A percentile compares a stretch with the other conserved stretches of the same genome.
These are phyloP conservation scores for Aspergillus candidus DNA, from an alignment of 2,329 filamentous ascomycete species.

Conservation along the genomic window DNA sequence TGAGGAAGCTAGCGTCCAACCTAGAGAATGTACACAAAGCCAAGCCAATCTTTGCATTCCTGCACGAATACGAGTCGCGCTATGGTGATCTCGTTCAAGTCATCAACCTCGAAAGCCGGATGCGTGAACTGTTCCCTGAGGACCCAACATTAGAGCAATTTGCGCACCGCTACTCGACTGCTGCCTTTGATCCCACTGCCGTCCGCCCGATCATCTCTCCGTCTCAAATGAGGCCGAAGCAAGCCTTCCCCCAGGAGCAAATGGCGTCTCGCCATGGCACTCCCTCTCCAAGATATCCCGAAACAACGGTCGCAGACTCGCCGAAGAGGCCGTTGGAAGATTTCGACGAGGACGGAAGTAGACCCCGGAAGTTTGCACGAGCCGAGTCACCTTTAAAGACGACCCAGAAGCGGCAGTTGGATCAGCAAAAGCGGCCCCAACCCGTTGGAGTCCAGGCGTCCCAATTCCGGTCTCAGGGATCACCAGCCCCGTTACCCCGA, in stretches of 20 bases:
- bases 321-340: slow-evolving; percentile 64
- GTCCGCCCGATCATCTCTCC: slow-evolving; percentile 81
- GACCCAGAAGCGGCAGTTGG: slow-evolving; percentile 75
- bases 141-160: slow-evolving; percentile 74
- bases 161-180: slow-evolving; percentile 64
- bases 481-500: slow-evolving; percentile 65
- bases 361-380: slow-evolving; percentile 78
- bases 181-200: slow-evolving; percentile 72
- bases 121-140: slow-evolving; percentile 87
- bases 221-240: slow-evolving; percentile 66
- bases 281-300: slow-evolving; percentile 31
- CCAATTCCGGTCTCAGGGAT: slow-evolving; percentile 47
- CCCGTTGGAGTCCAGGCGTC: slow-evolving; percentile 25
- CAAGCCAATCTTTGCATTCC: slow-evolving; percentile 80
- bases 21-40: slow-evolving; percentile 67
- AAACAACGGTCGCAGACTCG: slow-evolving; percentile 35
- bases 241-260: slow-evolving; percentile 27
- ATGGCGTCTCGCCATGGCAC: slow-evolving; percentile 28
- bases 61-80: slow-evolving; percentile 91
- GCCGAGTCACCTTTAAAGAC: slow-evolving; percentile 93
- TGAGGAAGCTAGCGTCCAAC: slow-evolving; percentile 72
- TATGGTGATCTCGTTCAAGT: slow-evolving; percentile 92
- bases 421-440: slow-evolving; percentile 58
- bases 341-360: slow-evolving; percentile 61
- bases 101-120: slow-evolving; percentile 81